Evolutionary conservation across 495 filamentous ascomycete genomes (phyloP).

Genomic region (Talaromyces stipitatus): DNA sequence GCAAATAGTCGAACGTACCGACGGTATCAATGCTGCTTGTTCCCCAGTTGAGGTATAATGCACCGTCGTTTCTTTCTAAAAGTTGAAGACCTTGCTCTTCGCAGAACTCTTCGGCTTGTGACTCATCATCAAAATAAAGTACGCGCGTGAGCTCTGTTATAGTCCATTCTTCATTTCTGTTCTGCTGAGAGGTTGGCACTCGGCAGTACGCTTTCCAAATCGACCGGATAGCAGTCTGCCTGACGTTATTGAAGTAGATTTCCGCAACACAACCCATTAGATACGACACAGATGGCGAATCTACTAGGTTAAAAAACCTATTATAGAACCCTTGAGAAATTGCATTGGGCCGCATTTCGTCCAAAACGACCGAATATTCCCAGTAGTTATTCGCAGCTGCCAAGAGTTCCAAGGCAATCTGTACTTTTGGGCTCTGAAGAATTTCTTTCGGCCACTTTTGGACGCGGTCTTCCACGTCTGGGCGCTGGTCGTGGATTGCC

Average conservation of each 20-base stretch:
- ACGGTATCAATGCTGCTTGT: constrained; percentile 33
- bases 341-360: constrained; percentile 44
- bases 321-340: constrained; percentile 57
- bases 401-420: constrained; percentile 62
- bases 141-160: constrained; percentile 54
- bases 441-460: constrained; percentile 60
- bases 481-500: constrained; percentile 61
- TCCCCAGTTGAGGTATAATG: constrained; percentile 47
- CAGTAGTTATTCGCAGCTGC: constrained; percentile 57
- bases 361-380: constrained; percentile 57
- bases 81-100: constrained; percentile 62
- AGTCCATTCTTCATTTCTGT: constrained; percentile 70
- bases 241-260: constrained; percentile 76
- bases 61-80: constrained; percentile 37
- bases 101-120: constrained; percentile 63
- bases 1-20: constrained; percentile 23
- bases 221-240: constrained; percentile 65
- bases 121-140: constrained; percentile 65
- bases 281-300: constrained; percentile 66
- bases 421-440: constrained; percentile 47
- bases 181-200: constrained; percentile 50
- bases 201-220: constrained; percentile 53
- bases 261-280: constrained; percentile 92
- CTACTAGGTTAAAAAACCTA: constrained; percentile 69
- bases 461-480: constrained; percentile 66